Conservation (phyloP, 1,139 yeast genomes). For the Sugiyamaella neomexicana region DNA sequence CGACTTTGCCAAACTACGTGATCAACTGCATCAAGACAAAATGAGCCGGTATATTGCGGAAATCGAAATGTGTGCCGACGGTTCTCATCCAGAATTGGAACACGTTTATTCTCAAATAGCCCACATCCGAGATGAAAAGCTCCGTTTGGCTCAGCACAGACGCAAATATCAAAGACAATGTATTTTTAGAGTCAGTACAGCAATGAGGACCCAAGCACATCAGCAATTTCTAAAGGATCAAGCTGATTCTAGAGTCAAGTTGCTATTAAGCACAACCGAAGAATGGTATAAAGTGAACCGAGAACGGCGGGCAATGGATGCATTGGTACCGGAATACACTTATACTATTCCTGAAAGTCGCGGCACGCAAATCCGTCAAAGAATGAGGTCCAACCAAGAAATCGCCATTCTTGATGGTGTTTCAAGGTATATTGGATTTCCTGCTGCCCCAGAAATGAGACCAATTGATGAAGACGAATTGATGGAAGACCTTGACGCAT, state of each 20-base stretch:
- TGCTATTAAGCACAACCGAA: constrained; percentile 75
- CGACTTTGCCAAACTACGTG: constrained; percentile 82
- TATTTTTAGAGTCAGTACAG: constrained; percentile 76
- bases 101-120: constrained; percentile 68
- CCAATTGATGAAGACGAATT: constrained; percentile 45
- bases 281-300: constrained; percentile 91
- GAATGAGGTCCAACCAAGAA: constrained; percentile 57
- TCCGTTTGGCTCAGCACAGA: constrained; percentile 64
- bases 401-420: constrained; percentile 59
- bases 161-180: constrained; percentile 73
- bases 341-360: constrained; percentile 38
- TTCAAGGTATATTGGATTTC: constrained; percentile 59
- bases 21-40: constrained; percentile 55
- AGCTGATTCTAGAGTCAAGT: constrained; percentile 63
- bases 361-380: constrained; percentile 51
- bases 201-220: constrained; percentile 76
- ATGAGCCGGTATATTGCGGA: constrained; percentile 75
- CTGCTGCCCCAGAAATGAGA: constrained; percentile 56
- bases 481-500: constrained; percentile 34
- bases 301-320: constrained; percentile 84
- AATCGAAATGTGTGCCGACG: constrained; percentile 80
- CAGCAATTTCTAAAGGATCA: constrained; percentile 75
- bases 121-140: constrained; percentile 65
- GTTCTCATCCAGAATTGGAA: constrained; percentile 84
- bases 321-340: constrained; percentile 54